These are phyloP conservation scores for Citrullus amarus DNA, from an alignment of 306 rosid species.

Conservation along the genomic window DNA sequence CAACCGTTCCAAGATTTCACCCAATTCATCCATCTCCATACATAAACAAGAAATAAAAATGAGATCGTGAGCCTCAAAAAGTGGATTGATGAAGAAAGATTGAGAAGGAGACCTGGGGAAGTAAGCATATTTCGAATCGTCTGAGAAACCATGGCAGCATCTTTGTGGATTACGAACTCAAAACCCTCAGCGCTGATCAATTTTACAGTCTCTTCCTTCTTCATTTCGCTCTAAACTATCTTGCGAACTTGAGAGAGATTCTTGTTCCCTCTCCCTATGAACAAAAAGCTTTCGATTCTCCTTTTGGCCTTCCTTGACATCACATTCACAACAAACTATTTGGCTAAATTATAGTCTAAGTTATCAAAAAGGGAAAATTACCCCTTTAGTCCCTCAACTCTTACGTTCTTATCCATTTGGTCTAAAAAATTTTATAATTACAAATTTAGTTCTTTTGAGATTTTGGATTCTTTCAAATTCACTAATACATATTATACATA, in stretches of 20 bases:
- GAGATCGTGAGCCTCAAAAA: not conserved
- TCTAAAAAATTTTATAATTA: too few relatives aligned
- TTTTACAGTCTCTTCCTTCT: constrained; percentile 76
- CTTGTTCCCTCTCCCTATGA: not conserved
- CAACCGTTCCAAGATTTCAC: not conserved
- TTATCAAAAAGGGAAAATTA: too few relatives aligned
- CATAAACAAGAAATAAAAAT: not conserved
- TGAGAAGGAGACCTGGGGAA: constrained; percentile 52
- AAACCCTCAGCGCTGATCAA: constrained; percentile 83
- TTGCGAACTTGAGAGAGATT: not conserved
- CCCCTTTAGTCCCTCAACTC: too few relatives aligned
- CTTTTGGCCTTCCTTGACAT: not conserved
- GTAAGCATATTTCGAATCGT: constrained; percentile 96
- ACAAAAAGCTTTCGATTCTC: not conserved
- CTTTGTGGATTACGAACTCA: constrained; percentile 82
- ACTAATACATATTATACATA: too few relatives aligned
- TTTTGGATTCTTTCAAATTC: too few relatives aligned
- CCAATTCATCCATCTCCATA: not conserved
- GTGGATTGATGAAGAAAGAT: not conserved
- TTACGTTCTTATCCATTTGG: too few relatives aligned
- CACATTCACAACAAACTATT: not conserved
- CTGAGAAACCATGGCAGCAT: constrained; percentile 99
- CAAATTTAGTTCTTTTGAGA: too few relatives aligned
- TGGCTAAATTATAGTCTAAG: not conserved
- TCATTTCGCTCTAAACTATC: constrained; percentile 40